Evolutionary conservation across 345 rosid genomes (phyloP), one percentile per base, ranked within the genome.

Genomic region (Camelina sativa): DNA sequence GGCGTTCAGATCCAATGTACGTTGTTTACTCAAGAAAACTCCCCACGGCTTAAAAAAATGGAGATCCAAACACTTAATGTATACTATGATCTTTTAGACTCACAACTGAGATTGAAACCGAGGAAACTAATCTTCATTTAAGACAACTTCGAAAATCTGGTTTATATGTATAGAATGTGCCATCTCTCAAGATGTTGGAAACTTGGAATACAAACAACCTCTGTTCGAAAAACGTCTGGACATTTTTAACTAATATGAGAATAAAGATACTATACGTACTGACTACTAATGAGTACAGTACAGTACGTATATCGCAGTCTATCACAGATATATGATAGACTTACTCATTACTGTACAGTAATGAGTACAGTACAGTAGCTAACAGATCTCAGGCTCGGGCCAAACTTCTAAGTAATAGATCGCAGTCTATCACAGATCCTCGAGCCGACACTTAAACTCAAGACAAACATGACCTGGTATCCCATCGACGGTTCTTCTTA

Each of bases 1-100:
- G 93, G 63, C 89, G 82, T 32, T 81, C 95, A 1, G 98, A 94
- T 80, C 97, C 97, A 0, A 87, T 90, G 96, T 84, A 85, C 77
- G 66, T 91, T 41, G 96, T 94, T 22, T 85, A 82, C 83, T 90
- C 97, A 1, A 87, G 86, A 80, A 94, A 90, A 80, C 82, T 83
- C 20, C 76, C 79, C 4, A 37, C 79, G 32, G 87, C 85, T 58
- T 87, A 20, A 82, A 73, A 82, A 13, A 10, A 2, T 34, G 41
- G 40, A 52, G 63, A 41, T 28, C 40, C 38, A 51, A 28, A 19
- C 23, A n/a, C 15, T 67, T 8, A 35, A 50, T 75, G 55, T 43
- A 51, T 15, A 59, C 56, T 20, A 20, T 20, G 22, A 20, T 20
- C 22, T 20, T 20, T 20, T 20, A 20, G 22, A 20, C 19, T 7